Base-by-base conservation (phyloP, 179 eudicot species). In the Dionaea muscipula region DNA sequence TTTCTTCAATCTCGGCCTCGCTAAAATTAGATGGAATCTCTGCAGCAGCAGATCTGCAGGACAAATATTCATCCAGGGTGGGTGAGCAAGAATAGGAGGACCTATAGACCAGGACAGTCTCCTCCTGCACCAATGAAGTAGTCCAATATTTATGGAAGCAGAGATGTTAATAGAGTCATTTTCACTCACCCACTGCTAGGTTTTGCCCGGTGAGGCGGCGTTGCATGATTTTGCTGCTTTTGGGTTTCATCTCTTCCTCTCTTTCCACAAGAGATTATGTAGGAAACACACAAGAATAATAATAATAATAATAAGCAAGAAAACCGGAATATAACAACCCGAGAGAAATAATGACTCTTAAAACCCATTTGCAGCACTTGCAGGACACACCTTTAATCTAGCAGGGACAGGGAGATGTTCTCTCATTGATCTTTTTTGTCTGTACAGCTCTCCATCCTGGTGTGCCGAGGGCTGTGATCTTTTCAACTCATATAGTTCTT, bases 1-100 rank as follows among this genome's bases (percentile, higher is more conserved):
- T 84, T 64, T 70, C 87, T 44, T 74, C 89, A 49, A 82, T 81
- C 72, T 90, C 95, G 58, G 81, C 96, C 65, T 87, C 96, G 19
- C 95, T 84, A 61, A 80, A 84, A 57, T 88, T 83, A 37, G 95
- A 72, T 51, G 95, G 85, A 60, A 73, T 48, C 57, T 84, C 86
- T 22, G 58, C 33, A 26, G n/a, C n/a, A n/a, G 67, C 71, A 36
- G 80, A 64, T 63, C 97, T 90, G 73, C 64, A 39, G 35, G 45
- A 13, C 26, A 19, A 23, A 36, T n/a, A n/a, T n/a, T 12, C 53
- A 38, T 8, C 6, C 47, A 43, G 22, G 10, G 17, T 43, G 4
- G 10, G 17, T 4, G 17, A n/a, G n/a, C n/a, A n/a, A n/a, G n/a
- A n/a, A n/a, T n/a, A n/a, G n/a, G n/a, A n/a, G n/a, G n/a, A n/a